phyloP scores from a whole-genome alignment of 2,329 filamentous ascomycete species.

The Fusarium sp. region DNA sequence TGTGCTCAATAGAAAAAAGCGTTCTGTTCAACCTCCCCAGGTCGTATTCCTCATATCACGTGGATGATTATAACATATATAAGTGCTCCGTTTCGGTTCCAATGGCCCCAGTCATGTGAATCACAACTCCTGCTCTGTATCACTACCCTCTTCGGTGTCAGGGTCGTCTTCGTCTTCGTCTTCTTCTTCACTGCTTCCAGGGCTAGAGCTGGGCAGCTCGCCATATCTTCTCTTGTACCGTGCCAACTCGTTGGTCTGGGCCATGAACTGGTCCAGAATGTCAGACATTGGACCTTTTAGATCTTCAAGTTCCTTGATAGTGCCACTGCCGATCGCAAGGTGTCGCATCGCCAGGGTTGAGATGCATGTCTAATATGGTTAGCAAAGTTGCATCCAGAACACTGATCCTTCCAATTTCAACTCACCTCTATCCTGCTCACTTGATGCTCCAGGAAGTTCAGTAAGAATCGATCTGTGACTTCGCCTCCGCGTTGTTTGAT shows the following conservation, averaged over 20 bases:
- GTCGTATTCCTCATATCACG: conserved; percentile 35
- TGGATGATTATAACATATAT: conserved; percentile 43
- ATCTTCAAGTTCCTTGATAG: conserved; percentile 74
- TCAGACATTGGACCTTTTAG: conserved; percentile 83
- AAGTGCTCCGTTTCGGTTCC: conserved; percentile 16
- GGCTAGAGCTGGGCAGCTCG: conserved; percentile 51
- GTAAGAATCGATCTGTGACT: conserved; percentile 86
- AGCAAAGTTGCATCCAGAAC: conserved; percentile 29
- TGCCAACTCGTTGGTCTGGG: conserved; percentile 74
- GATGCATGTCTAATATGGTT: conserved; percentile 76
- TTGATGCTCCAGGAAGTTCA: conserved; percentile 94
- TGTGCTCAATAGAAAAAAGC: conserved; percentile 22
- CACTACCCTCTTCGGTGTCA: conserved; percentile 45
- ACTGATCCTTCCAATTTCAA: conserved; percentile 72
- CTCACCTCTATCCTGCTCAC: conserved; percentile 94
- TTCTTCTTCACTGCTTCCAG: conserved; percentile 43
- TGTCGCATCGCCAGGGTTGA: conserved; percentile 84
- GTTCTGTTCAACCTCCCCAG: conserved; percentile 29
- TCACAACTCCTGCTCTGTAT: conserved; percentile 49
- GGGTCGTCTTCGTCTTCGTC: conserved; percentile 45
- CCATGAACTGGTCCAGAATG: conserved; percentile 73
- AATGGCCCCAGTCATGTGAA: conserved; percentile 9
- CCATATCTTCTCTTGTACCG: conserved; percentile 69
- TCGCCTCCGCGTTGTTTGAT: conserved; percentile 79
- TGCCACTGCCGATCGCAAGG: conserved; percentile 77